Base-by-base conservation (phyloP, 2,329 filamentous ascomycete genomes). In the Nannizziopsis barbatae region DNA sequence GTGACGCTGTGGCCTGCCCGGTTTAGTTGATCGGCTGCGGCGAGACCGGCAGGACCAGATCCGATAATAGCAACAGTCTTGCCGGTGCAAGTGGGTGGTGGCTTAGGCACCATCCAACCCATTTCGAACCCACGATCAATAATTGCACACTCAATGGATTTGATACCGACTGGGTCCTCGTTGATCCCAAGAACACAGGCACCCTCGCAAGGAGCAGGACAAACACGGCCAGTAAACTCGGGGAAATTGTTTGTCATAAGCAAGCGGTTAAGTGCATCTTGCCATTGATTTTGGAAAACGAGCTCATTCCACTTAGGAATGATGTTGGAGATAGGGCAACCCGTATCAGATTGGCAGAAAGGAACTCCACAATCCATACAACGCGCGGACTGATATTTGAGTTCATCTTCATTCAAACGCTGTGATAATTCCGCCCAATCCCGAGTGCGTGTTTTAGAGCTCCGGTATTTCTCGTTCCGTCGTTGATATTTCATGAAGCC, bases 341-440 rank as follows among this genome's bases (percentile, higher is more conserved):
- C 90, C 55, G 86, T 88, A 58, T 96, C 90, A 15, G 88, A 95
- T 68, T 96, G 90, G 60, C 90, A 96, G 77, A 96, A 96, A 1
- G 90, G 90, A 52, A 96, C 89, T 79, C 90, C 90, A 53, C 90
- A 96, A 71, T 96, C 90, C 90, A 96, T 96, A 74, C 90, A 96
- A 56, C 90, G 86, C 52, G 90, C 90, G 41, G 88, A 84, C 69
- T 96, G 90, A 63, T 94, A 95, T 73, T 95, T 95, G 55, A 95
- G 80, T 71, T 95, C 88, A 58, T 95, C 90, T 67, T 95, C 88
- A 56, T 86, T 87, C 42, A 96, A 77, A 50, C 90, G 84, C 60
- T 80, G 80, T 51, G 83, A 92, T 41, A 96, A 77, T 70, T 96
- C 90, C 36, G 84, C 84, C 89, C 89, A 96, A 63, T 96, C 90